These are phyloP conservation scores for Beauveria brongniartii DNA, from an alignment of 2,329 filamentous ascomycete genomes.

Conservation along the genomic window DNA sequence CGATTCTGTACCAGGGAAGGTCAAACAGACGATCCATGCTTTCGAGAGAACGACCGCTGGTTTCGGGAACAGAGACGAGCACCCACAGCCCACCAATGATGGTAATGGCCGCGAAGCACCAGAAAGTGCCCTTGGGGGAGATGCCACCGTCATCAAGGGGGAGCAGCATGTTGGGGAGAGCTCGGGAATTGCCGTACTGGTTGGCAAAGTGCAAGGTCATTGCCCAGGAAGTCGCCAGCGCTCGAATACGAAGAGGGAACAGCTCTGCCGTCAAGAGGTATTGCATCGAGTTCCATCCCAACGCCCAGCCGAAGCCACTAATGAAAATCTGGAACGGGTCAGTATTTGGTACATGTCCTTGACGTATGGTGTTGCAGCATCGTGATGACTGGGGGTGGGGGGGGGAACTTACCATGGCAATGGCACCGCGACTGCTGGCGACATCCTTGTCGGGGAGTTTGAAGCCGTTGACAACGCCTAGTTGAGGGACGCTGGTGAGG, in stretches of 20 bases:
- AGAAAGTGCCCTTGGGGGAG: slow-evolving; percentile 61
- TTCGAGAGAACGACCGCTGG: slow-evolving; percentile 56
- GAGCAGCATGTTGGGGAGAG: slow-evolving; percentile 68
- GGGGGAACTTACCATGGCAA: slow-evolving; percentile 46
- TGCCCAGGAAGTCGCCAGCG: slow-evolving; percentile 59
- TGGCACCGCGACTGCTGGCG: slow-evolving; percentile 55
- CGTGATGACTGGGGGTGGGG: neutral
- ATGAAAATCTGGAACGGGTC: slow-evolving; percentile 45
- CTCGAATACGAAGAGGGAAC: slow-evolving; percentile 66
- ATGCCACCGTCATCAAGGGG: slow-evolving; percentile 36
- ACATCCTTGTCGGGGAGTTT: slow-evolving; percentile 39
- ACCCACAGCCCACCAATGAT: slow-evolving; percentile 61
- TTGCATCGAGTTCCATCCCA: slow-evolving; percentile 70
- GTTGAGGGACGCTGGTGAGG: slow-evolving; percentile 52
- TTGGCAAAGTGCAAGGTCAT: slow-evolving; percentile 77
- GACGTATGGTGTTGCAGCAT: neutral
- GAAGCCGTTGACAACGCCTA: slow-evolving; percentile 41
- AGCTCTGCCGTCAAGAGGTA: slow-evolving; percentile 72
- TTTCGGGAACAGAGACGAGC: slow-evolving; percentile 66
- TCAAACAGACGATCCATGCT: slow-evolving; percentile 65
- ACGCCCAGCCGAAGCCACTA: slow-evolving; percentile 60
- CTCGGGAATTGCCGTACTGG: slow-evolving; percentile 69
- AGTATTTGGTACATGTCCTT: too few relatives aligned
- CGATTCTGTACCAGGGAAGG: slow-evolving; percentile 68
- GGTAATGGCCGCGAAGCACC: slow-evolving; percentile 65